Evolutionary conservation across 208 protist species (phyloP).

Genomic region (Borovskyia barvae): DNA sequence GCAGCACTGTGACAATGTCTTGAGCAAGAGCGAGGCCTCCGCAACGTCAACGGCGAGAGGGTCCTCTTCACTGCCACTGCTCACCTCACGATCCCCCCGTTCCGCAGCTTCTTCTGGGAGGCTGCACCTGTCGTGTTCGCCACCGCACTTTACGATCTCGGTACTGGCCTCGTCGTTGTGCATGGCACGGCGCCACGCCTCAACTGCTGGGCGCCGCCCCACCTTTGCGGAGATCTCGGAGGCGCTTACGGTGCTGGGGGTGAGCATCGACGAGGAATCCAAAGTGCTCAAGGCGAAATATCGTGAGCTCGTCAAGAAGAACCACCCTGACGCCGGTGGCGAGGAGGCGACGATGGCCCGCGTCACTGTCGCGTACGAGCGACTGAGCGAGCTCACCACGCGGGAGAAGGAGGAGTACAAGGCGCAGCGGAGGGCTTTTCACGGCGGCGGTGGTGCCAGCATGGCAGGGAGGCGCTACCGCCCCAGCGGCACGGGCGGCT

Average conservation of each 20-base stretch:
- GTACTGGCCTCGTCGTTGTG: neutral
- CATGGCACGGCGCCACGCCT: constrained; percentile 27
- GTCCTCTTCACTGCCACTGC: too few relatives aligned
- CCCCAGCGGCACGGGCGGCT: constrained; percentile 17
- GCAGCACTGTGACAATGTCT: too few relatives aligned
- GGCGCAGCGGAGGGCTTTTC: constrained; percentile 34
- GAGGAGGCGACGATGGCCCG: constrained; percentile 60
- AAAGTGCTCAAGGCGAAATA: constrained; percentile 63
- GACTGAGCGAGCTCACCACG: constrained; percentile 43
- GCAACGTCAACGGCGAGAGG: too few relatives aligned
- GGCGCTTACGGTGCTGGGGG: constrained; percentile 47
- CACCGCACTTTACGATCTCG: too few relatives aligned
- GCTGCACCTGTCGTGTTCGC: too few relatives aligned
- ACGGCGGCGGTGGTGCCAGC: constrained; percentile 9
- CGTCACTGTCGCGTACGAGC: constrained; percentile 83
- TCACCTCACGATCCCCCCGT: too few relatives aligned
- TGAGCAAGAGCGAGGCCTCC: too few relatives aligned
- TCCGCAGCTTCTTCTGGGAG: too few relatives aligned
- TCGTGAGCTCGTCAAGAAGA: constrained; percentile 58
- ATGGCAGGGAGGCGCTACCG: constrained; percentile 7
- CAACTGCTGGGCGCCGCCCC: constrained; percentile 29
- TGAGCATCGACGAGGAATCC: constrained; percentile 33
- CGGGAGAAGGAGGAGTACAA: constrained; percentile 68
- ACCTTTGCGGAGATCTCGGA: constrained; percentile 55
- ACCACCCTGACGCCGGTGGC: constrained; percentile 84